phyloP scores from a whole-genome alignment of 768 basidiomycete genomes.

The Kockovaella imperatae region DNA sequence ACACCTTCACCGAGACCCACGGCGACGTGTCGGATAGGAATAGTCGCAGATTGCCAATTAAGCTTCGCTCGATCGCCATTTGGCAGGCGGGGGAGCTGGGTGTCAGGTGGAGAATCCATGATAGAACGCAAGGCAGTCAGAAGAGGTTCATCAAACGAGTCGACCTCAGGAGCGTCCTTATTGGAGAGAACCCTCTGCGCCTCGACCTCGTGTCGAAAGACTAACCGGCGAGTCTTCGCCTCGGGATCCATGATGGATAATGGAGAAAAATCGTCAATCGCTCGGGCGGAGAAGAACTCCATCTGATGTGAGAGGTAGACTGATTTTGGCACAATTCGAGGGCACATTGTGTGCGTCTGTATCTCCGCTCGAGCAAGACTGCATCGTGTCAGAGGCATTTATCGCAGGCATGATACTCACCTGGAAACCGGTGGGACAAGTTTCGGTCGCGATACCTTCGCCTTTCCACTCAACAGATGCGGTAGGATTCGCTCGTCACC shows the following conservation, averaged over 20 bases:
- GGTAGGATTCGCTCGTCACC: no score
- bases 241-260: conserved; percentile 56
- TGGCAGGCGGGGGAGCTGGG: conserved; percentile 69
- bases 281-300: conserved; percentile 64
- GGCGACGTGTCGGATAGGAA: conserved; percentile 31
- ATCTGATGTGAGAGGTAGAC: conserved; percentile 83
- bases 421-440: background rate
- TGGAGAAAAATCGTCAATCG: conserved; percentile 63
- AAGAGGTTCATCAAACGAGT: conserved; percentile 69
- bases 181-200: no score
- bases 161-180: conserved; percentile 43
- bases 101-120: conserved; percentile 50
- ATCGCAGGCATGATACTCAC: no score
- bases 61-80: conserved; percentile 51
- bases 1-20: conserved; percentile 30
- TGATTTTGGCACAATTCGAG: conserved; percentile 58
- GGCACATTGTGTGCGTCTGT: conserved; percentile 57
- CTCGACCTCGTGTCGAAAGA: conserved; percentile 65
- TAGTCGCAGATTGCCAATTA: conserved; percentile 13
- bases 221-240: conserved; percentile 57
- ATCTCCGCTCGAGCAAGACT: conserved; percentile 72
- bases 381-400: no score
- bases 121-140: conserved; percentile 63
- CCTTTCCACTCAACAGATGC: no score
- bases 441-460: no score